Conservation (phyloP, 768 basidiomycete species). For the Rhodotorula taiwanensis region DNA sequence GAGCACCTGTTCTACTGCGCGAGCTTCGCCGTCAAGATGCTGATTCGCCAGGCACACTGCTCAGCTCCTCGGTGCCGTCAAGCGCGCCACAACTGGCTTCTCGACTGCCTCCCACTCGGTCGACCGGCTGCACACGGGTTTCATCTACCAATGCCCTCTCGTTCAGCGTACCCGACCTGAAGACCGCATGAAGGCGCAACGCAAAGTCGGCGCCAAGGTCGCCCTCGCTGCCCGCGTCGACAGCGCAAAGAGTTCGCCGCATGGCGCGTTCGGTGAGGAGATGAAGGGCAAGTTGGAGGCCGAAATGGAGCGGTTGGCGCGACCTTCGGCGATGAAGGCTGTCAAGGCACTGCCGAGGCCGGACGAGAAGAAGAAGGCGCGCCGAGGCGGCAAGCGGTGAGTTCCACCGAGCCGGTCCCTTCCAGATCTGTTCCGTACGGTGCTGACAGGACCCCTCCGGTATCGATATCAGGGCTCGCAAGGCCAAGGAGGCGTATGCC, state of each 20-base stretch:
- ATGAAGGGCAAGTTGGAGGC: conserved; percentile 85
- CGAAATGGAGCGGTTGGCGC: conserved; percentile 80
- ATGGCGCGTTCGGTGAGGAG: conserved; percentile 72
- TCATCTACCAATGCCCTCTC: conserved; percentile 88
- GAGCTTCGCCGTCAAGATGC: neutral
- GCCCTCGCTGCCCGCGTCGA: conserved; percentile 89
- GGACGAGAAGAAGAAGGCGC: conserved; percentile 84
- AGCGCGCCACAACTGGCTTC: conserved; percentile 85
- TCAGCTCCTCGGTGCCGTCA: conserved; percentile 90
- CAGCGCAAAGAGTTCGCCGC: conserved; percentile 69
- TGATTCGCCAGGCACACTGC: conserved; percentile 3
- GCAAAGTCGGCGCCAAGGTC: conserved; percentile 87
- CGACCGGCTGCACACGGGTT: conserved; percentile 78
- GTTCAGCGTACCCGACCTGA: conserved; percentile 79
- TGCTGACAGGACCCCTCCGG: neutral
- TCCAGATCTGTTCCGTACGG: neutral
- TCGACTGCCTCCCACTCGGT: conserved; percentile 66
- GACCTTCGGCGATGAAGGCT: conserved; percentile 89
- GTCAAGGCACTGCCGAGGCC: conserved; percentile 89
- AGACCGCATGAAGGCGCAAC: conserved; percentile 82
- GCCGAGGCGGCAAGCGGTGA: conserved; percentile 88
- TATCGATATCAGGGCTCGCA: conserved; percentile 62
- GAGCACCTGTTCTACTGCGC: conserved; percentile 42
- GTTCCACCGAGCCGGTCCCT: conserved; percentile 33
- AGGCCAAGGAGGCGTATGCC: conserved; percentile 96